Percentiles rank a stretch among this genome's conserved stretches.
phyloP scores from a whole-genome alignment of 2,329 filamentous ascomycete species.

The Calonectria honghensis region DNA sequence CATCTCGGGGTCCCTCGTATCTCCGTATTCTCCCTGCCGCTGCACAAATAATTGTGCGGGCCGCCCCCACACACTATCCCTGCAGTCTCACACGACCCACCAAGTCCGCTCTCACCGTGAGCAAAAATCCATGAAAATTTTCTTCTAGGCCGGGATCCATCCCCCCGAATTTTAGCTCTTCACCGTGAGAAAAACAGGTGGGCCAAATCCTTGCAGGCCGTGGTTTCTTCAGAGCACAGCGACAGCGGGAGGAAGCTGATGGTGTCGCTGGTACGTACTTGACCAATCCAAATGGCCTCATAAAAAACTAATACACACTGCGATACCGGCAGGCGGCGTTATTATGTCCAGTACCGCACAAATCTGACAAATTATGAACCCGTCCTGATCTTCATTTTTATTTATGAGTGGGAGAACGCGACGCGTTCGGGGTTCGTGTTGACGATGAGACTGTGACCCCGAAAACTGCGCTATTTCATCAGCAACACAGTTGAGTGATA shows the following conservation, averaged over 20 bases:
- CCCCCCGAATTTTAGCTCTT: background rate
- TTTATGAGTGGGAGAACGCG: too few species aligned
- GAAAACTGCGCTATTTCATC: background rate
- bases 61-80: background rate
- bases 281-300: background rate
- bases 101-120: background rate
- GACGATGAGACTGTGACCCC: too few species aligned
- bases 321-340: background rate
- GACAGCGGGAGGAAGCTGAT: background rate
- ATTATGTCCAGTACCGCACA: background rate
- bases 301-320: background rate
- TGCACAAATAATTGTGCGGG: background rate
- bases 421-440: too few species aligned
- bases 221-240: background rate
- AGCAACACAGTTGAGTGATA: background rate
- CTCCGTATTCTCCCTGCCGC: background rate
- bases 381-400: background rate
- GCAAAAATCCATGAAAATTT: constrained; percentile 6
- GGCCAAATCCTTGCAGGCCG: background rate
- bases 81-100: background rate
- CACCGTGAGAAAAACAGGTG: constrained; percentile 4
- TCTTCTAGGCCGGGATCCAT: background rate
- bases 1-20: constrained; percentile 10
- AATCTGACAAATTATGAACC: background rate
- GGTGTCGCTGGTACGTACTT: background rate